These are phyloP conservation scores for Phytophthora meadii DNA, from an alignment of 352 stramenopile genomes.

Conservation along the genomic window DNA sequence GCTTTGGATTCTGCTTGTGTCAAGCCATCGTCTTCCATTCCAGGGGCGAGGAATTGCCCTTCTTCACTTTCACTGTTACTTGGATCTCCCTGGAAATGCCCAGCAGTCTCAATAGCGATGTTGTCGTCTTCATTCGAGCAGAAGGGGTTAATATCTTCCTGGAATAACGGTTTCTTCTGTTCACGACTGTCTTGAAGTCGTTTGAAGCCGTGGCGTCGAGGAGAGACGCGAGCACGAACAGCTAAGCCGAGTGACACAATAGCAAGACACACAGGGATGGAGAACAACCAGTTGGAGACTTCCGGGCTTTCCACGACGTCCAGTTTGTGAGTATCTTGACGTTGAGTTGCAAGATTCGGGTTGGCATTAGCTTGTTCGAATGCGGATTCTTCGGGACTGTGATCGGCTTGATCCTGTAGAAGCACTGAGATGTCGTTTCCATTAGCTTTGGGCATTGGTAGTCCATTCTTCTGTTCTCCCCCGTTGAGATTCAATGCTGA, in stretches of 20 bases:
- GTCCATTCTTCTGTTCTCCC: slow-evolving; percentile 1
- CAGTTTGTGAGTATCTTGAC: no score
- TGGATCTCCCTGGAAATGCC: slow-evolving; percentile 32
- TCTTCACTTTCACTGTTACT: slow-evolving; percentile 32
- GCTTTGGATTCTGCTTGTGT: slow-evolving; percentile 24
- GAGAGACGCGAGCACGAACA: slow-evolving; percentile 22
- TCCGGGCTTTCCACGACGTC: background rate
- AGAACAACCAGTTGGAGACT: slow-evolving; percentile 59
- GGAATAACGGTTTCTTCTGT: slow-evolving; percentile 20
- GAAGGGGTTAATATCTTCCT: slow-evolving; percentile 86
- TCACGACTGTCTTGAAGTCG: slow-evolving; percentile 40
- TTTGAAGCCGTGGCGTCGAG: slow-evolving; percentile 41
- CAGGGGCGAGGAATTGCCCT: slow-evolving; percentile 21
- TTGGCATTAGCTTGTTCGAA: slow-evolving; percentile 22
- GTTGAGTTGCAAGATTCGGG: slow-evolving; percentile 14
- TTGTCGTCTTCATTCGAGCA: slow-evolving; percentile 40
- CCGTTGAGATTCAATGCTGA: background rate
- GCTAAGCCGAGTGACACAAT: slow-evolving; percentile 52
- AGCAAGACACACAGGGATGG: slow-evolving; percentile 45
- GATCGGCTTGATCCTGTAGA: slow-evolving; percentile 29
- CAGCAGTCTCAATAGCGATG: slow-evolving; percentile 43
- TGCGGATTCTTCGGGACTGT: slow-evolving; percentile 9
- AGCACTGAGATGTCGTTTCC: slow-evolving; percentile 37
- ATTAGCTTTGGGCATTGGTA: slow-evolving; percentile 27
- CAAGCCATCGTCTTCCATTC: slow-evolving; percentile 20